Conservation (phyloP, 2,329 filamentous ascomycete genomes). For the Pestalotiopsis sp. region DNA sequence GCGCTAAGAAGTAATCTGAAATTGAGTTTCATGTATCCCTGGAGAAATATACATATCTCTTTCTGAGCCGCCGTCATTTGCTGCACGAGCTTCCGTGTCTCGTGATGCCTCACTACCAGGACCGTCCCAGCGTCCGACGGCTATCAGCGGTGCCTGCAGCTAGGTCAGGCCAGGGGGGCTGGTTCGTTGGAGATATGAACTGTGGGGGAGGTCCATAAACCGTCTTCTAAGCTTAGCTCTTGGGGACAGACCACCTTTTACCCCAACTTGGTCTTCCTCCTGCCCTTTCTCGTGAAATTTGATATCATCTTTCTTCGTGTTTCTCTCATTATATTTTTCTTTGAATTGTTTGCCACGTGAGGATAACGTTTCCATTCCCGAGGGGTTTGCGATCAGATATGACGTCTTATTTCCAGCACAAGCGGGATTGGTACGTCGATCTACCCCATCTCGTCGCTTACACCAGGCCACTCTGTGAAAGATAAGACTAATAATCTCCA, state of each 20-base stretch:
- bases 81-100: not conserved
- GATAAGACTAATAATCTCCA: slow-evolving; percentile 27
- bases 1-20: not conserved
- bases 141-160: slow-evolving; percentile 10
- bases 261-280: not conserved
- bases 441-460: not conserved
- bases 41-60: not conserved
- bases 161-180: not conserved
- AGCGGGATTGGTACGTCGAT: slow-evolving; percentile 67
- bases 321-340: not conserved
- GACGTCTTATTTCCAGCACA: slow-evolving; percentile 68
- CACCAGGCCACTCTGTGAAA: not conserved
- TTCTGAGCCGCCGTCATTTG: not conserved
- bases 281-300: not conserved
- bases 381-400: slow-evolving; percentile 25
- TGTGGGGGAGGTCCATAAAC: not conserved
- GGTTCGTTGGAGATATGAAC: slow-evolving; percentile 3
- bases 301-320: not conserved
- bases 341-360: not conserved
- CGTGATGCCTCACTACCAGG: not conserved
- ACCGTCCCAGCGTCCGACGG: not conserved
- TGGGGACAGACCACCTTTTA: not conserved
- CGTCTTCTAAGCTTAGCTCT: not conserved
- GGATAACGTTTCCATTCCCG: not conserved
- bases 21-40: not conserved